Conservation (phyloP, 257 asterid species). For the Ocimum tenuiflorum region DNA sequence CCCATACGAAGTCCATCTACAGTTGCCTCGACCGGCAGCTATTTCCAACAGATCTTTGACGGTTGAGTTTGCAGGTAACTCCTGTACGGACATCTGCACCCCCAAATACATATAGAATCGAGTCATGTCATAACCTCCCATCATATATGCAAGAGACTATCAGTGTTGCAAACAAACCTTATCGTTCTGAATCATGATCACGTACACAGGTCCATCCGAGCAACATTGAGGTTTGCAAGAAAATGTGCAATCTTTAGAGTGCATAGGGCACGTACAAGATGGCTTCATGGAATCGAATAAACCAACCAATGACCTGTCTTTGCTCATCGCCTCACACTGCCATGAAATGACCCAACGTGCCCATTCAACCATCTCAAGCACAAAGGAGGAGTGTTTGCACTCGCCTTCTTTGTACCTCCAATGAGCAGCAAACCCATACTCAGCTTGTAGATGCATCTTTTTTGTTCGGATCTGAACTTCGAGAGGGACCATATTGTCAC, state of each 20-base stretch:
- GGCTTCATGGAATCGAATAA: slow-evolving; percentile 38
- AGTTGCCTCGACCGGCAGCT: slow-evolving; percentile 40
- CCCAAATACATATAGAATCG: not conserved
- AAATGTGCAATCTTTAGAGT: slow-evolving; percentile 61
- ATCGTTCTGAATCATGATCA: slow-evolving; percentile 77
- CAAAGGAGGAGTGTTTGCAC: slow-evolving; percentile 59
- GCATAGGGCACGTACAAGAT: slow-evolving; percentile 66
- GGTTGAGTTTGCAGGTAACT: slow-evolving; percentile 59
- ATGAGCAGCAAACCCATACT: slow-evolving; percentile 83
- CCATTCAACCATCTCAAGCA: slow-evolving; percentile 95
- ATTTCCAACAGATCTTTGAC: slow-evolving; percentile 54
- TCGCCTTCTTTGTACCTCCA: slow-evolving; percentile 93
- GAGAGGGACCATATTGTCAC: slow-evolving; percentile 57
- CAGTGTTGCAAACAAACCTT: slow-evolving; percentile 46
- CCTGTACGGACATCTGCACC: slow-evolving; percentile 85
- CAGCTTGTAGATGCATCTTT: slow-evolving; percentile 90
- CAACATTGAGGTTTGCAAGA: slow-evolving; percentile 64
- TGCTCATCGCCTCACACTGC: slow-evolving; percentile 83
- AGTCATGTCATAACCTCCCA: not conserved
- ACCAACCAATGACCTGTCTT: slow-evolving; percentile 37
- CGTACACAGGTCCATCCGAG: slow-evolving; percentile 65
- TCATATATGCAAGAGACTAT: too few relatives aligned
- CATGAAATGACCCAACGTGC: slow-evolving; percentile 88
- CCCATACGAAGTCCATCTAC: slow-evolving; percentile 48
- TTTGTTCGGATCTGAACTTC: slow-evolving; percentile 90